Evolutionary conservation across 345 rosid species (phyloP).

Genomic region (Firmiana major): DNA sequence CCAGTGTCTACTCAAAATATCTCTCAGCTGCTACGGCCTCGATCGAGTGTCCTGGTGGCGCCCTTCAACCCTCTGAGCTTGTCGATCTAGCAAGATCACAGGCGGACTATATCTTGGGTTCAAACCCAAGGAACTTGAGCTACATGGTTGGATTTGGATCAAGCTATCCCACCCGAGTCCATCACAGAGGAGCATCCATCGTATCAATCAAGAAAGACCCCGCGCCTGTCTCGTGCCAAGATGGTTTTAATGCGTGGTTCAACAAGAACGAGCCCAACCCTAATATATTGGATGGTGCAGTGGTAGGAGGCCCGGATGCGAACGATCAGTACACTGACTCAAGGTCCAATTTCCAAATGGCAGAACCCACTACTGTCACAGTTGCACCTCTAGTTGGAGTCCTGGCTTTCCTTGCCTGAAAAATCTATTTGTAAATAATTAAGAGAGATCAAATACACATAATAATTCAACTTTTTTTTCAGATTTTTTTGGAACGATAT

Average conservation of each 20-base stretch:
- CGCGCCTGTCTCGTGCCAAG: constrained; percentile 28
- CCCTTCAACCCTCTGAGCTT: constrained; percentile 26
- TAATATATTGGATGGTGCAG: constrained; percentile 53
- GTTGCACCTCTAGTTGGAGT: constrained; percentile 62
- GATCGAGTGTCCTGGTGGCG: constrained; percentile 37
- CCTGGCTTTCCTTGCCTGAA: constrained; percentile 48
- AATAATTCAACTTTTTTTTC: too few relatives aligned
- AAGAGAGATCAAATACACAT: too few relatives aligned
- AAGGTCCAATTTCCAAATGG: constrained; percentile 41
- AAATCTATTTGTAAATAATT: too few relatives aligned
- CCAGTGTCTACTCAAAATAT: constrained; percentile 27
- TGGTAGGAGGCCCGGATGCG: constrained; percentile 68
- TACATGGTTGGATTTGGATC: constrained; percentile 56
- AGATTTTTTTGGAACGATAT: too few relatives aligned
- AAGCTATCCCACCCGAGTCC: constrained; percentile 37
- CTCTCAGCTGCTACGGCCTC: constrained; percentile 24
- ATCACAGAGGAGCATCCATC: constrained; percentile 46
- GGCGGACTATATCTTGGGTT: constrained; percentile 44
- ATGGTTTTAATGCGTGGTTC: constrained; percentile 42
- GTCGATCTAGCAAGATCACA: constrained; percentile 36
- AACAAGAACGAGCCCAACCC: constrained; percentile 42
- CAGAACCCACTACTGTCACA: constrained; percentile 48
- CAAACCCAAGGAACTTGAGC: constrained; percentile 43
- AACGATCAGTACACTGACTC: constrained; percentile 45
- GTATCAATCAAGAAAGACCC: constrained; percentile 32